Evolutionary conservation across 179 eudicot species (phyloP), one percentile per base, ranked within the genome.

Genomic region (Beta lomatogona): DNA sequence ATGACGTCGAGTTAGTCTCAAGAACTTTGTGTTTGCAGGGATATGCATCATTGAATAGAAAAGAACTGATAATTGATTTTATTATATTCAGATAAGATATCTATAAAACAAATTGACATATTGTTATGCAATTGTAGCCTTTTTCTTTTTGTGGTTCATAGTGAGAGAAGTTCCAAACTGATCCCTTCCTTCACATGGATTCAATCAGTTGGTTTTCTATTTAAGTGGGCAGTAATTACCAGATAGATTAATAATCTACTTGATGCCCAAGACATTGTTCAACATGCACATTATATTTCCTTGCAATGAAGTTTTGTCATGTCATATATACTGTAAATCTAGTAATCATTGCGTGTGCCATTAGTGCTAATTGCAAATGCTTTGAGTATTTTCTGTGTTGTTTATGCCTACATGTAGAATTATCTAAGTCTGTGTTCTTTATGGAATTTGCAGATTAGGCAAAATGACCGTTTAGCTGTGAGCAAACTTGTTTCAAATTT

Each of bases 381-480:
- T 41, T 73, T 6, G 19, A 52, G 14, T 74, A 6, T 68, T 53
- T 77, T 12, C 31, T 16, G 19, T 78, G 65, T 36, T 31, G 59
- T 18, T 41, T 67, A 25, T 66, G 53, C 59, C 31, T 12, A 28
- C 60, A 50, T 25, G 64, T 5, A 12, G 69, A 67, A 48, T 25
- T 55, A 52, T 22, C 41, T 44, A 68, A 48, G 46, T 66, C 64
- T 9, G 13, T 74, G 19, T 48, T 50, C 63, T 54, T 58, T 84
- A 73, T 81, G 80, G 28, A 25, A 25, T 53, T 61, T 82, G 73
- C 90, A 95, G 99, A 91, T 95, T 75, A 89, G 99, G 71, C 99
- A 94, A 86, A 95, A 95, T 88, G 99, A 95, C 75, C 92, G 99
- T 69, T 85, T 94, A 88, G 99, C 99, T 81, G 95, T 95, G 61